Evolutionary conservation across 345 rosid genomes (phyloP).

Genomic region (Trapa incisa): DNA sequence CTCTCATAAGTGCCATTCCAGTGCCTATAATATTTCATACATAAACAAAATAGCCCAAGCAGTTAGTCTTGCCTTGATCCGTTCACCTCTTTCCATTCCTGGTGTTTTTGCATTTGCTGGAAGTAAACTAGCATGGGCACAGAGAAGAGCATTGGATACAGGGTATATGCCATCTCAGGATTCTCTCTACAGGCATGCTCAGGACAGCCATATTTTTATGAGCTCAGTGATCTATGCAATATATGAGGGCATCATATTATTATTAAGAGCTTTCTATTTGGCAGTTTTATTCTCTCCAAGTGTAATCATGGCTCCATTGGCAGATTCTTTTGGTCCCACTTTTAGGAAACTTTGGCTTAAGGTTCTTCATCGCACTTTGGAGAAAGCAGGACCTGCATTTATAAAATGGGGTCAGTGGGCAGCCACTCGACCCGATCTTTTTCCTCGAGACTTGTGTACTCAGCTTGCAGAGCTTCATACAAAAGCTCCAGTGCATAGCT

Average conservation of each 20-base stretch:
- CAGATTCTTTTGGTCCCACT: slow-evolving; percentile 36
- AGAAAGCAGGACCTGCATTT: slow-evolving; percentile 90
- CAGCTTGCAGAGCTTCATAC: slow-evolving; percentile 87
- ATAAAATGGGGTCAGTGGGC: slow-evolving; percentile 99
- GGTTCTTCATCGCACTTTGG: slow-evolving; percentile 65
- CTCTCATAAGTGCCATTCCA: slow-evolving; percentile 23
- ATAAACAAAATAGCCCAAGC: slow-evolving; percentile 64
- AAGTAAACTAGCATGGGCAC: slow-evolving; percentile 52
- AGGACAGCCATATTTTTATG: slow-evolving; percentile 45
- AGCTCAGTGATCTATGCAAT: slow-evolving; percentile 31
- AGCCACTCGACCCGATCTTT: slow-evolving; percentile 92
- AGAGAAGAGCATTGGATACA: slow-evolving; percentile 27
- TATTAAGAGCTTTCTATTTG: slow-evolving; percentile 65
- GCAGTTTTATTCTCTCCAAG: slow-evolving; percentile 65
- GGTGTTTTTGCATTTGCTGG: slow-evolving; percentile 45
- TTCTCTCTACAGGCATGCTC: slow-evolving; percentile 44
- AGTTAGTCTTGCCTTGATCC: slow-evolving; percentile 54
- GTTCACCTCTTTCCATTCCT: slow-evolving; percentile 48
- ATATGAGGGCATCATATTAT: slow-evolving; percentile 41
- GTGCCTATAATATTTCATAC: slow-evolving; percentile 20
- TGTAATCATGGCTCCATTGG: slow-evolving; percentile 68
- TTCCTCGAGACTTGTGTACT: slow-evolving; percentile 73
- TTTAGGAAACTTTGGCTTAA: slow-evolving; percentile 56
- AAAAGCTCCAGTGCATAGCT: slow-evolving; percentile 87
- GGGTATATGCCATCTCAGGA: slow-evolving; percentile 34